A percentile compares a stretch with the other conserved stretches of the same genome.
Evolutionary conservation across 129 eudicot genomes (phyloP).

Genomic region (Lactuca saligna): DNA sequence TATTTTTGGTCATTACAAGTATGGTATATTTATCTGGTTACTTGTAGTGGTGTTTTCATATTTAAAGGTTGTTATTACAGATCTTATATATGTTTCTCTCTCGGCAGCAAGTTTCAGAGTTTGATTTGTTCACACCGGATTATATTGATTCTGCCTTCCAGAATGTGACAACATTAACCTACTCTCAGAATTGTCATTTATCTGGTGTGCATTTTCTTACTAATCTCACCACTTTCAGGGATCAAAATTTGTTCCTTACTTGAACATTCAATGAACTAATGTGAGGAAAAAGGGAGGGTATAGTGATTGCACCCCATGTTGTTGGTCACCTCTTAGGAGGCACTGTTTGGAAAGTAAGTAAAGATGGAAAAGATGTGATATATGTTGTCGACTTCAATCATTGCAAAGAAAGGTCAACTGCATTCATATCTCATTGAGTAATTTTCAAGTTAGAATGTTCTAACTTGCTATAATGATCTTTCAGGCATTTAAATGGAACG

Average conservation of each 20-base stretch:
- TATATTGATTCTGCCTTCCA: conserved; percentile 93
- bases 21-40: conserved; percentile 1
- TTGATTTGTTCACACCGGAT: conserved; percentile 91
- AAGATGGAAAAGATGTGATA: conserved; percentile 97
- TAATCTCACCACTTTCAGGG: not conserved
- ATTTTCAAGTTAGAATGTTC: not conserved
- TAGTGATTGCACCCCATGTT: conserved; percentile 94
- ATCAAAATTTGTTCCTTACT: not conserved
- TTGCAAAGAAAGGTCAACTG: conserved; percentile 83
- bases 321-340: conserved; percentile 98
- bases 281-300: conserved; percentile 94
- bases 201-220: conserved; percentile 55
- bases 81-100: not conserved
- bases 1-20: no score
- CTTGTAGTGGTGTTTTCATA: no score
- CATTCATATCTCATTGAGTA: not conserved
- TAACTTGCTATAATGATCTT: conserved; percentile 25
- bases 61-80: no score
- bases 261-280: conserved; percentile 15
- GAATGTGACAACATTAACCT: conserved; percentile 77
- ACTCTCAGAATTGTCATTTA: conserved; percentile 87
- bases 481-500: conserved; percentile 96
- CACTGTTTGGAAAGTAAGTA: conserved; percentile 88
- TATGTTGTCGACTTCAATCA: conserved; percentile 97
- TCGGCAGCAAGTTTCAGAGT: conserved; percentile 93